Percentiles rank a stretch among this genome's conserved stretches.
These are phyloP conservation scores for Rostrohypoxylon terebratum DNA, from an alignment of 495 filamentous ascomycete species.

Conservation along the genomic window DNA sequence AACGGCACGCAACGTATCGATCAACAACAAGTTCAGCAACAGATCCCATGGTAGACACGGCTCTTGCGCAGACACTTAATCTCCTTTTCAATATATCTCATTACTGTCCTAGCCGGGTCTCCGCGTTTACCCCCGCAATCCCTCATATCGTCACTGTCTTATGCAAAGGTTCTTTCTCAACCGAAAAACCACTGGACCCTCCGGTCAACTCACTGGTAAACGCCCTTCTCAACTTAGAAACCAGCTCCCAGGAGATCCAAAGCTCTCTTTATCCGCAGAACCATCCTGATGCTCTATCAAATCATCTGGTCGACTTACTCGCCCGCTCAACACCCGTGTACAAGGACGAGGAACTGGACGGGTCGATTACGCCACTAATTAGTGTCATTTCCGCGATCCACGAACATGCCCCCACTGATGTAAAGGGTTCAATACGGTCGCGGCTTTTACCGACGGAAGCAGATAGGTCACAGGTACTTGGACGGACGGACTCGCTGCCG, in stretches of 20 bases:
- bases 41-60: conserved; percentile 79
- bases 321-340: conserved; percentile 71
- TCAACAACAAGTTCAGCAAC: conserved; percentile 48
- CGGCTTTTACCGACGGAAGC: conserved; percentile 79
- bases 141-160: conserved; percentile 80
- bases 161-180: conserved; percentile 51
- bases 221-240: conserved; percentile 79
- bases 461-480: conserved; percentile 83
- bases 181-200: conserved; percentile 55
- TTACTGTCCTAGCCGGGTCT: conserved; percentile 69
- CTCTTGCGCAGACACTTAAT: conserved; percentile 85
- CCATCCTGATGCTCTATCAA: conserved; percentile 70
- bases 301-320: conserved; percentile 79
- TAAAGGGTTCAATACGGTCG: conserved; percentile 71
- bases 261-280: conserved; percentile 73
- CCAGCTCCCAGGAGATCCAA: conserved; percentile 57
- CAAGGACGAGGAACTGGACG: conserved; percentile 74
- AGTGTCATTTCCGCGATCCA: conserved; percentile 77
- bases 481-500: conserved; percentile 77
- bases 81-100: conserved; percentile 89
- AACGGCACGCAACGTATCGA: conserved; percentile 66
- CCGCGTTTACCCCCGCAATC: conserved; percentile 73
- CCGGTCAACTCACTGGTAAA: conserved; percentile 76
- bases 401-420: conserved; percentile 74
- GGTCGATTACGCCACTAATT: conserved; percentile 74